These are phyloP conservation scores for Apiospora kogelbergensis DNA, from an alignment of 2,329 filamentous ascomycete genomes.

Conservation along the genomic window DNA sequence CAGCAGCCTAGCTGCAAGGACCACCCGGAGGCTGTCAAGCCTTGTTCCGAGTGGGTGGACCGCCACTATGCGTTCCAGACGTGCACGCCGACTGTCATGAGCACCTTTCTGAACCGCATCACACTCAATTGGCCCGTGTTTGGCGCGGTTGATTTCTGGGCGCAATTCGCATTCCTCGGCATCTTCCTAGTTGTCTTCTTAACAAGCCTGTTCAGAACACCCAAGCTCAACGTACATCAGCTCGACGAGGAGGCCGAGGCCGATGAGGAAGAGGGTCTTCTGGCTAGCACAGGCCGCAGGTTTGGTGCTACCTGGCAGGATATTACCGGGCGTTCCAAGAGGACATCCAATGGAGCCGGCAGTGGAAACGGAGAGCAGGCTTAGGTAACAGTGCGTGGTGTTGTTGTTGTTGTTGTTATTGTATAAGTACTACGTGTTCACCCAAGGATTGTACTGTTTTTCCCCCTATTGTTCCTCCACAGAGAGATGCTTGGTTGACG, in stretches of 20 bases:
- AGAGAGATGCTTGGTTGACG: not conserved
- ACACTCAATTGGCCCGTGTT: constrained; percentile 96
- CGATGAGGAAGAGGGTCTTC: constrained; percentile 88
- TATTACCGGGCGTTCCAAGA: constrained; percentile 60
- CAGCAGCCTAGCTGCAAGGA: constrained; percentile 74
- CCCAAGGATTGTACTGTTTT: not conserved
- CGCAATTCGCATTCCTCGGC: constrained; percentile 86
- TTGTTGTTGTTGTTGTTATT: too few relatives aligned
- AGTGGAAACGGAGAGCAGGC: constrained; percentile 8
- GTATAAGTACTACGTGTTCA: not conserved
- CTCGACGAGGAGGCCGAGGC: constrained; percentile 87
- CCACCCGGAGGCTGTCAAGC: constrained; percentile 69
- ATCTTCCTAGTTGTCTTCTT: constrained; percentile 82
- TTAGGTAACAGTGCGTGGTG: not conserved
- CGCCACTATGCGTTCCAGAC: constrained; percentile 73
- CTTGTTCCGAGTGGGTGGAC: constrained; percentile 76
- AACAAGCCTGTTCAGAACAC: constrained; percentile 77
- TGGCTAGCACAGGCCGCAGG: constrained; percentile 78
- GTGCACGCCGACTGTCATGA: constrained; percentile 89
- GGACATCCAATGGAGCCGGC: constrained; percentile 7
- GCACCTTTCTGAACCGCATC: constrained; percentile 89
- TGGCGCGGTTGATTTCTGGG: constrained; percentile 91
- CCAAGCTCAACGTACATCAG: constrained; percentile 72
- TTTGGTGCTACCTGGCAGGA: constrained; percentile 90
- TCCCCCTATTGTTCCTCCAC: not conserved